phyloP scores from a whole-genome alignment of 169 alveolate species.

The Babesia divergens region DNA sequence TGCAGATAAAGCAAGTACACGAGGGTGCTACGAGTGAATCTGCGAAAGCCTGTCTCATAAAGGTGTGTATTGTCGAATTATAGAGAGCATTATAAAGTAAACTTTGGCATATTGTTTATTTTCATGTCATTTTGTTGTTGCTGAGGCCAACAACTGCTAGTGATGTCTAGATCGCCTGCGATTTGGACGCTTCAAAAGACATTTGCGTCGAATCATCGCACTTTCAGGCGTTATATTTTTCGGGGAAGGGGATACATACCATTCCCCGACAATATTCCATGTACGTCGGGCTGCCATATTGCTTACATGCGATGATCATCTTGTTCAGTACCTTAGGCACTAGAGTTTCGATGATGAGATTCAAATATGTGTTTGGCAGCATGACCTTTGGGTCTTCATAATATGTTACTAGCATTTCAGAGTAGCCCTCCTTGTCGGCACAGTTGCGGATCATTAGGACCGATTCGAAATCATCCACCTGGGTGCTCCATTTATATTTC shows the following conservation, averaged over 20 bases:
- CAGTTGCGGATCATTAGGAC: slow-evolving; percentile 33
- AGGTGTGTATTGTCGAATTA: no score
- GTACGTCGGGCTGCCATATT: slow-evolving; percentile 17
- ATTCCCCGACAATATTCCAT: slow-evolving; percentile 13
- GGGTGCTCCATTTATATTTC: slow-evolving; percentile 49
- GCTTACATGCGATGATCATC: slow-evolving; percentile 59
- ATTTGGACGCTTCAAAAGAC: no score
- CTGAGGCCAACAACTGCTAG: no score
- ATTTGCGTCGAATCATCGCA: no score
- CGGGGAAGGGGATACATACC: neutral
- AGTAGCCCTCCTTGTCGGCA: slow-evolving; percentile 1
- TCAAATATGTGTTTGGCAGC: slow-evolving; percentile 59
- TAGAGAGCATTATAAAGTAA: no score
- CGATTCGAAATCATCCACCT: slow-evolving; percentile 61
- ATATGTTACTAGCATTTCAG: slow-evolving; percentile 49
- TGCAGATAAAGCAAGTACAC: no score
- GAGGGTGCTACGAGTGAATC: no score
- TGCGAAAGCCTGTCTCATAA: no score
- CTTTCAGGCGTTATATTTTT: no score
- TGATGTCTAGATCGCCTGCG: no score
- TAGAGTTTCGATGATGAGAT: slow-evolving; percentile 44
- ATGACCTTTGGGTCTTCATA: slow-evolving; percentile 62
- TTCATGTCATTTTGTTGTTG: no score
- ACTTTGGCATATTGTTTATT: no score
- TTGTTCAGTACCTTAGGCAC: slow-evolving; percentile 57